Conservation (phyloP, 495 filamentous ascomycete species). For the Penicillium tannophilum region DNA sequence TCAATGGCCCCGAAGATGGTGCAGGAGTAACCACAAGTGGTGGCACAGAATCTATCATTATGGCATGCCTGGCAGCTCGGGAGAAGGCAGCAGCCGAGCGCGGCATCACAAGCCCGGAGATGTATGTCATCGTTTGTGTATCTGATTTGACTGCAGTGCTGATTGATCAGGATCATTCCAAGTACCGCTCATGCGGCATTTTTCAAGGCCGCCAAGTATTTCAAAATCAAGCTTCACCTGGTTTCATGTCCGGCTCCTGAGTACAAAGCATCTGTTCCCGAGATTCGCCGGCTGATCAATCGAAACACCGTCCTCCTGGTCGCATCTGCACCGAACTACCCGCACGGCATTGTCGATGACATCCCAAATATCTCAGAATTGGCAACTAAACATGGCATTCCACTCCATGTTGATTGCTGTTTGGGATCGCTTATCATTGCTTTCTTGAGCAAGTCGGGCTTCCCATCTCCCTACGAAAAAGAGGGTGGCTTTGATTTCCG, state of each 20-base stretch:
- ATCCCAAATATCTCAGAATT: constrained; percentile 83
- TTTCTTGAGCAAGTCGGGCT: constrained; percentile 87
- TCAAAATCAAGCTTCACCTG: constrained; percentile 91
- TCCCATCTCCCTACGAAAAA: constrained; percentile 61
- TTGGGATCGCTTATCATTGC: constrained; percentile 93
- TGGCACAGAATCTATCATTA: constrained; percentile 93
- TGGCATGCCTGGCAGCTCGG: constrained; percentile 86
- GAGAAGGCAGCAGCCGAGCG: constrained; percentile 86
- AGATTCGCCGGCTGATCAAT: constrained; percentile 85
- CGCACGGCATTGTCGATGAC: constrained; percentile 96
- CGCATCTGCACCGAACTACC: constrained; percentile 94
- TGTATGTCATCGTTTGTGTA: constrained; percentile 53
- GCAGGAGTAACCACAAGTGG: constrained; percentile 91
- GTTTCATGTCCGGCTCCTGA: constrained; percentile 82
- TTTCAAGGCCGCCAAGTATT: constrained; percentile 91
- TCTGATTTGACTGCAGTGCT: constrained; percentile 20
- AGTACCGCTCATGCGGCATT: constrained; percentile 95
- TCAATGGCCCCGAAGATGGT: constrained; percentile 80
- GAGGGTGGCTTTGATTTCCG: constrained; percentile 89
- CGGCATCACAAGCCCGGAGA: constrained; percentile 89
- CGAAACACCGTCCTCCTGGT: constrained; percentile 92
- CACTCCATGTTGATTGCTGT: constrained; percentile 96
- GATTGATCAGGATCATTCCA: constrained; percentile 72
- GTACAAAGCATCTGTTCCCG: constrained; percentile 77
- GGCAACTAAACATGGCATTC: constrained; percentile 73